Percentiles rank a stretch among this genome's conserved stretches.
These are phyloP conservation scores for Verticillium nonalfalfae DNA, from an alignment of 2,329 filamentous ascomycete genomes.

Conservation along the genomic window DNA sequence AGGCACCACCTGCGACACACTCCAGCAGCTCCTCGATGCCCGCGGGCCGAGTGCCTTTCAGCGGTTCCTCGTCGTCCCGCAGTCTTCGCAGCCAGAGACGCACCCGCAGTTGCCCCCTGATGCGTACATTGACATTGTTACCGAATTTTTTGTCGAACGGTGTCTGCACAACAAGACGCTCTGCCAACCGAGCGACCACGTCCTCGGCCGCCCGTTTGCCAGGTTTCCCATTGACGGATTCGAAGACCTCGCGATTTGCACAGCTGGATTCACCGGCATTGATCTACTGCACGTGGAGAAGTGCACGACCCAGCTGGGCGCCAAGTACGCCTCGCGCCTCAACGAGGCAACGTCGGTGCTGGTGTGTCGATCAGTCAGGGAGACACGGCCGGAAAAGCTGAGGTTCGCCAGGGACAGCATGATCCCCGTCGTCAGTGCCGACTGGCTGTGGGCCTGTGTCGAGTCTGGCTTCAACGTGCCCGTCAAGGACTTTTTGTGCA, in stretches of 20 bases:
- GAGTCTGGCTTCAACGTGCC: slow-evolving; percentile 43
- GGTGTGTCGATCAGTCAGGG: slow-evolving; percentile 56
- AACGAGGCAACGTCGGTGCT: slow-evolving; percentile 67
- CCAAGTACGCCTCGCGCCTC: slow-evolving; percentile 72
- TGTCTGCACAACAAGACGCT: slow-evolving; percentile 74
- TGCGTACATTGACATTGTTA: slow-evolving; percentile 49
- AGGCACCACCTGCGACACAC: slow-evolving; percentile 33
- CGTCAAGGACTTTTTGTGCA: slow-evolving; percentile 38
- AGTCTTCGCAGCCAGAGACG: slow-evolving; percentile 37
- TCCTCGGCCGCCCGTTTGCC: slow-evolving; percentile 72
- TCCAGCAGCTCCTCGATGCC: slow-evolving; percentile 30
- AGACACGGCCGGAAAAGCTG: slow-evolving; percentile 68
- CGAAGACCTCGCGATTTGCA: slow-evolving; percentile 64
- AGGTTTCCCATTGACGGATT: slow-evolving; percentile 66
- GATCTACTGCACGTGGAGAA: slow-evolving; percentile 82
- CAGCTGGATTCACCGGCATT: slow-evolving; percentile 76
- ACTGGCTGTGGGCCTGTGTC: slow-evolving; percentile 85
- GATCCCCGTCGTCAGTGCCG: slow-evolving; percentile 72
- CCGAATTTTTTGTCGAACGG: slow-evolving; percentile 89
- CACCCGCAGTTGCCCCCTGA: slow-evolving; percentile 28
- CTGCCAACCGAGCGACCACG: slow-evolving; percentile 61
- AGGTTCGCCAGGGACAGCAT: slow-evolving; percentile 67
- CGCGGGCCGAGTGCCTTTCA: slow-evolving; percentile 21
- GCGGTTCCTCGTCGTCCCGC: slow-evolving; percentile 50
- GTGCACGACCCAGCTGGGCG: slow-evolving; percentile 69